These are phyloP conservation scores for Alternaria sp. DNA, from an alignment of 2,329 filamentous ascomycete genomes.

Conservation along the genomic window DNA sequence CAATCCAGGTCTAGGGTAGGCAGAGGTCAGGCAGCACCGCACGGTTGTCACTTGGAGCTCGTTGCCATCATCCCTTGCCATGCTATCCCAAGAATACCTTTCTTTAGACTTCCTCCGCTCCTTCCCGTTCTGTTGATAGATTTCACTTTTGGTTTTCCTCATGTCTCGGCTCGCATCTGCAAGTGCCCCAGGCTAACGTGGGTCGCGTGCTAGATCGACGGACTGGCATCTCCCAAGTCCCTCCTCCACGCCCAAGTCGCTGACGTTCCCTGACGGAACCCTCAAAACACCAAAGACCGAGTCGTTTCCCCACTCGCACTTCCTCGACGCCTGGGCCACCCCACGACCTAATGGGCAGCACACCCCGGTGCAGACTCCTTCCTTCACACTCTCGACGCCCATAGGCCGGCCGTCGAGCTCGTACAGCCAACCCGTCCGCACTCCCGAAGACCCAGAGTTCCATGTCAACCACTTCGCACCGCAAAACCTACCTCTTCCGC, in stretches of 20 bases:
- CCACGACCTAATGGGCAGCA: conserved; percentile 51
- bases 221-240: conserved; percentile 60
- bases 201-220: conserved; percentile 47
- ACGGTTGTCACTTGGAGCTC: conserved; percentile 38
- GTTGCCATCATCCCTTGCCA: conserved; percentile 27
- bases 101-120: conserved; percentile 2
- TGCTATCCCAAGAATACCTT: conserved; percentile 8
- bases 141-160: conserved; percentile 9
- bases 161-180: conserved; percentile 16
- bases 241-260: conserved; percentile 55
- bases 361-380: conserved; percentile 52
- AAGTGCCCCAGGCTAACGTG: conserved; percentile 44
- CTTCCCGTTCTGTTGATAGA: conserved; percentile 11
- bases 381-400: conserved; percentile 45
- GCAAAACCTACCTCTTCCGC: conserved; percentile 62
- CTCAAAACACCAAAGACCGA: conserved; percentile 55
- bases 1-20: conserved; percentile 33
- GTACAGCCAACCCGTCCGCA: conserved; percentile 43
- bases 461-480: conserved; percentile 69
- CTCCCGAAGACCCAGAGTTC: conserved; percentile 53
- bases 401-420: conserved; percentile 44
- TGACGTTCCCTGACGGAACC: conserved; percentile 48
- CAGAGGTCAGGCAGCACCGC: conserved; percentile 48
- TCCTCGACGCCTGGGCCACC: conserved; percentile 58
- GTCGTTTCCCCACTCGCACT: conserved; percentile 51